These are phyloP conservation scores for Gossypium raimondii DNA, from an alignment of 345 rosid species.

Conservation along the genomic window DNA sequence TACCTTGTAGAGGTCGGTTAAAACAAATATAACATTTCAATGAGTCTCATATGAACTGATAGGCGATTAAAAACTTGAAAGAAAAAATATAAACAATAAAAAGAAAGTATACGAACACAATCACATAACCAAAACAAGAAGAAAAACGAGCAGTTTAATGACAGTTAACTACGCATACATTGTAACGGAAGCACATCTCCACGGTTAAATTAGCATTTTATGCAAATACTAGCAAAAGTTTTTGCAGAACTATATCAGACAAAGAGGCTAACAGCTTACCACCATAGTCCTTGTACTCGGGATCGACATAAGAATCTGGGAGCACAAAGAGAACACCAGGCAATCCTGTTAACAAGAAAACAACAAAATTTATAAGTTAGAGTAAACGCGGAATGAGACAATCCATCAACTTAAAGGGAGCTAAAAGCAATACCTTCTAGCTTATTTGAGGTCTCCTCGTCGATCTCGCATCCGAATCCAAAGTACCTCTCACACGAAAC, in stretches of 20 bases:
- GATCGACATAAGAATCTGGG: constrained; percentile 90
- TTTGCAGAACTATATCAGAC: neutral
- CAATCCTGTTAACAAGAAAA: constrained; percentile 40
- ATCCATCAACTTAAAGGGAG: neutral
- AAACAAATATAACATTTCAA: neutral
- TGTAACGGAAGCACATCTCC: neutral
- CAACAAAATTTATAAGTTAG: neutral
- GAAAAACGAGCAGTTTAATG: neutral
- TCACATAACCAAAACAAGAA: neutral
- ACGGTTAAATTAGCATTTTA: neutral
- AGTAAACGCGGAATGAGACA: neutral
- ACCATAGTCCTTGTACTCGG: constrained; percentile 88
- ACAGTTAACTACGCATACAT: neutral
- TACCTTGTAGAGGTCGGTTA: neutral
- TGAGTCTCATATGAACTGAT: neutral
- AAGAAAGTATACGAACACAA: neutral
- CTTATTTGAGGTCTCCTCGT: constrained; percentile 90
- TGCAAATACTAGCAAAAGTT: neutral
- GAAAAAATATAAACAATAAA: neutral
- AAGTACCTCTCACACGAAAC: constrained; percentile 95
- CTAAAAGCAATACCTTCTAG: constrained; percentile 57
- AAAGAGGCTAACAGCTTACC: constrained; percentile 38
- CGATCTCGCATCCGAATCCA: constrained; percentile 94
- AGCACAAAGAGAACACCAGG: constrained; percentile 91
- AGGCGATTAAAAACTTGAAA: neutral